phyloP scores from a whole-genome alignment of 768 basidiomycete genomes.

The Agaricus blazei region DNA sequence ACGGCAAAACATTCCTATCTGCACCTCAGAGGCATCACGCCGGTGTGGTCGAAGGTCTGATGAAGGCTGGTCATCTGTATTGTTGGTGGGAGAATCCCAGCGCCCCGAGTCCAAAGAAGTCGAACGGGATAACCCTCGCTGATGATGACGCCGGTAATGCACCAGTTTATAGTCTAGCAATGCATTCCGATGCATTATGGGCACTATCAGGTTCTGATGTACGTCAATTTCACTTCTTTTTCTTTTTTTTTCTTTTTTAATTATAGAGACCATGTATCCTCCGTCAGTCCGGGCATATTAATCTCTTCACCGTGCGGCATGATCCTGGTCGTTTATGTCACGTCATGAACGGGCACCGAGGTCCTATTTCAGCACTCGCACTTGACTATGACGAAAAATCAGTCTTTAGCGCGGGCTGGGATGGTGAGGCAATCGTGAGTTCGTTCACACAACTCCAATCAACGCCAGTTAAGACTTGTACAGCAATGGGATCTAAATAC shows the following conservation, averaged over 20 bases:
- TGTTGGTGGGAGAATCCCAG: constrained; percentile 89
- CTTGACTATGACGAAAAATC: constrained; percentile 80
- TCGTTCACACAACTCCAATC: background rate
- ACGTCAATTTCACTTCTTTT: constrained; percentile 24
- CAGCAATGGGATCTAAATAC: constrained; percentile 99
- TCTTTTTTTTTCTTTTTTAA: background rate
- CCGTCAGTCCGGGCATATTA: constrained; percentile 79
- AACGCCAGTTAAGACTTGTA: constrained; percentile 11
- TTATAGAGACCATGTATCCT: constrained; percentile 10
- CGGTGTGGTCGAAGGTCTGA: constrained; percentile 86
- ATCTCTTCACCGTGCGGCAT: constrained; percentile 89
- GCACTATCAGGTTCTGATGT: constrained; percentile 84
- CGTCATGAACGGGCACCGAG: constrained; percentile 69
- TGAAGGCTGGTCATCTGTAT: constrained; percentile 82
- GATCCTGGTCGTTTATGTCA: constrained; percentile 79
- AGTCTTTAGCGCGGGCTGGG: constrained; percentile 92
- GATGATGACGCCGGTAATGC: constrained; percentile 51
- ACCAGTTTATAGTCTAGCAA: constrained; percentile 85
- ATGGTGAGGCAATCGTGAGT: constrained; percentile 81
- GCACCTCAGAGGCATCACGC: constrained; percentile 87
- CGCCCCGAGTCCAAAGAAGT: constrained; percentile 22
- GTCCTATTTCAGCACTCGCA: constrained; percentile 81
- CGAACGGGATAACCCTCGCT: constrained; percentile 21
- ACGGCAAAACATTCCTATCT: constrained; percentile 81
- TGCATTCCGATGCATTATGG: constrained; percentile 95